Conservation (phyloP, 2,329 filamentous ascomycete genomes). For the Moelleriella libera region DNA sequence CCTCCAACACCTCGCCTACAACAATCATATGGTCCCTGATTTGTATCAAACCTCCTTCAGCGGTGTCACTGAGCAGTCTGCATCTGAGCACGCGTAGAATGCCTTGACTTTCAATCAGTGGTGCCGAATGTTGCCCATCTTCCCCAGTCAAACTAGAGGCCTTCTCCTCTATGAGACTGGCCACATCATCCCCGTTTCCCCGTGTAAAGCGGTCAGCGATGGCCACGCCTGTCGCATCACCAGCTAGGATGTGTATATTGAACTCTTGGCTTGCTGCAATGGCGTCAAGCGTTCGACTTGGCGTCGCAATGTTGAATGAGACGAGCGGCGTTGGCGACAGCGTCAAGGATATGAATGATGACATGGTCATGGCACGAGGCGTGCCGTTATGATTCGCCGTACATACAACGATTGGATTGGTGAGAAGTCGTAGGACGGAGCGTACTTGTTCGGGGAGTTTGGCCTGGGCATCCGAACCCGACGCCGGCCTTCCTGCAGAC, state of each 20-base stretch:
- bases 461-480: slow-evolving; percentile 16
- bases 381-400: slow-evolving; percentile 25
- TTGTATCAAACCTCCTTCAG: slow-evolving; percentile 24
- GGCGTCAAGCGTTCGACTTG: slow-evolving; percentile 40
- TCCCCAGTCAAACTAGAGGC: slow-evolving; percentile 5
- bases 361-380: slow-evolving; percentile 42
- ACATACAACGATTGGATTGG: slow-evolving; percentile 41
- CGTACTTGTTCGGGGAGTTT: slow-evolving; percentile 33
- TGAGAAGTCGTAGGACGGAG: slow-evolving; percentile 36
- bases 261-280: slow-evolving; percentile 29
- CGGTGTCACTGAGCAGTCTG: slow-evolving; percentile 23
- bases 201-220: slow-evolving; percentile 38
- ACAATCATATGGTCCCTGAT: slow-evolving; percentile 39
- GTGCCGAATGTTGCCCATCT: slow-evolving; percentile 15
- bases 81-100: slow-evolving; percentile 36
- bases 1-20: slow-evolving; percentile 34
- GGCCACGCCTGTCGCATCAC: slow-evolving; percentile 29
- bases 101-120: slow-evolving; percentile 33
- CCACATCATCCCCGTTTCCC: slow-evolving; percentile 28
- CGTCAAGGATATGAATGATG: slow-evolving; percentile 42
- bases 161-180: slow-evolving; percentile 11
- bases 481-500: slow-evolving; percentile 16
- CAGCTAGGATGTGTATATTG: slow-evolving; percentile 40
- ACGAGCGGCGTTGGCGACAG: slow-evolving; percentile 36
- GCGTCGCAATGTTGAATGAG: slow-evolving; percentile 42